Percentiles rank a stretch among this genome's conserved stretches.
phyloP scores from a whole-genome alignment of 202 grass and related monocot genomes.

The Carex sylvatica region DNA sequence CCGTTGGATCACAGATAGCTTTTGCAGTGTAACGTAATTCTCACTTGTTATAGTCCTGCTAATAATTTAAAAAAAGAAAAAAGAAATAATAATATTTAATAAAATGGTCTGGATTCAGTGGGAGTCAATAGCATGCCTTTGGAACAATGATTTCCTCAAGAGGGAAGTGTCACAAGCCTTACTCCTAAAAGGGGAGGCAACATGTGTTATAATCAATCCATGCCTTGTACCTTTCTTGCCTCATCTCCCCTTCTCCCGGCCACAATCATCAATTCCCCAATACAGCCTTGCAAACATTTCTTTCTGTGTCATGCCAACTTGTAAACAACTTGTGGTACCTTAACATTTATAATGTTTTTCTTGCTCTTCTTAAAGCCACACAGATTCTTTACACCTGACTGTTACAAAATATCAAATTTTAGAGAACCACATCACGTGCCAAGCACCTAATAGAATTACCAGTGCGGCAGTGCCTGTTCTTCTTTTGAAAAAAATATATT shows the following conservation, averaged over 20 bases:
- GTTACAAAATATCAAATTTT: conserved; percentile 9
- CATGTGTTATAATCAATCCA: conserved; percentile 25
- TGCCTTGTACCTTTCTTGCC: conserved; percentile 1
- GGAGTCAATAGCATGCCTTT: conserved; percentile 18
- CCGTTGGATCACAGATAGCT: not conserved
- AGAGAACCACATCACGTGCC: conserved; percentile 23
- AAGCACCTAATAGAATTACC: not conserved
- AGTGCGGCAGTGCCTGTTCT: not conserved
- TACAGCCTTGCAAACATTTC: not conserved
- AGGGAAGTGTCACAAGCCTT: not conserved
- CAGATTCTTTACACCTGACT: not conserved
- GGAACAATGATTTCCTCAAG: conserved; percentile 30
- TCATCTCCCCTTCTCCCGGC: not conserved
- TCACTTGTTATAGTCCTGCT: not conserved
- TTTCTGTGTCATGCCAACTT: conserved; percentile 6
- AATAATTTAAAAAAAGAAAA: not conserved
- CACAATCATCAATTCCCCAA: conserved; percentile 10
- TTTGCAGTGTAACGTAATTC: not conserved
- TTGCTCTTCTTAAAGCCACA: not conserved
- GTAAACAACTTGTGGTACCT: not conserved
- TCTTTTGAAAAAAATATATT: not conserved
- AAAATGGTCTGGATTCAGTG: not conserved
- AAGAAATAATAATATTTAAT: not conserved
- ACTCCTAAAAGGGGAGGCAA: conserved; percentile 26
- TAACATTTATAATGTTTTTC: not conserved